These are phyloP conservation scores for Monilinia fructigena DNA, from an alignment of 2,329 filamentous ascomycete species.

Conservation along the genomic window DNA sequence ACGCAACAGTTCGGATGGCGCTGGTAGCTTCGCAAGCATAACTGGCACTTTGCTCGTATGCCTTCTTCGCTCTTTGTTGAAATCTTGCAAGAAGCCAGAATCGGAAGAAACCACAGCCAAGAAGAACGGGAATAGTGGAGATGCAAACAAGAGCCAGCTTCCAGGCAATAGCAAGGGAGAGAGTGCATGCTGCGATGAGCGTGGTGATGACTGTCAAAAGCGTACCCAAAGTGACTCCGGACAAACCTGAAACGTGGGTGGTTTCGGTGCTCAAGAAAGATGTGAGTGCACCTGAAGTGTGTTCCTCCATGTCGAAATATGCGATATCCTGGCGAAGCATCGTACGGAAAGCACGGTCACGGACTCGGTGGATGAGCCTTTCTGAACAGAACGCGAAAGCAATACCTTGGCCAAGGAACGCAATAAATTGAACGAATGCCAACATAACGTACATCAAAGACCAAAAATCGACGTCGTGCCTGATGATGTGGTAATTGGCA, in stretches of 20 bases:
- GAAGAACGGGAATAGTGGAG: constrained; percentile 71
- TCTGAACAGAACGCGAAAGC: constrained; percentile 86
- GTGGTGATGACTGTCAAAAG: constrained; percentile 79
- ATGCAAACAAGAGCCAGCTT: constrained; percentile 83
- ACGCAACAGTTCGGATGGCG: constrained; percentile 89
- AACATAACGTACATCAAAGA: constrained; percentile 85
- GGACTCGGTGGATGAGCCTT: constrained; percentile 76
- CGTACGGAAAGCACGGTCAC: constrained; percentile 77
- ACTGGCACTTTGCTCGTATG: constrained; percentile 77
- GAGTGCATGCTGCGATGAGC: constrained; percentile 67
- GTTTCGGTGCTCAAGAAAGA: constrained; percentile 88
- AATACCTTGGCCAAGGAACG: constrained; percentile 66
- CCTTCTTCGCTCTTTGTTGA: constrained; percentile 73
- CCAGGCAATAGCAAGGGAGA: constrained; percentile 79
- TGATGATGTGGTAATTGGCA: constrained; percentile 48
- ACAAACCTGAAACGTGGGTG: constrained; percentile 83
- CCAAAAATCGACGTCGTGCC: constrained; percentile 79
- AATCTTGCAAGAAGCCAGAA: constrained; percentile 83
- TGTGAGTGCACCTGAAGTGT: constrained; percentile 83
- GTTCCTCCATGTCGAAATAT: constrained; percentile 88
- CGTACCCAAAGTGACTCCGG: constrained; percentile 83
- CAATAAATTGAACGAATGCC: constrained; percentile 68
- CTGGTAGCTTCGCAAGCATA: constrained; percentile 93
- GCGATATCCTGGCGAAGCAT: constrained; percentile 91
- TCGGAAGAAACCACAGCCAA: constrained; percentile 81